Evolutionary conservation across 2,329 filamentous ascomycete species (phyloP).

Genomic region (Fusarium domesticum): DNA sequence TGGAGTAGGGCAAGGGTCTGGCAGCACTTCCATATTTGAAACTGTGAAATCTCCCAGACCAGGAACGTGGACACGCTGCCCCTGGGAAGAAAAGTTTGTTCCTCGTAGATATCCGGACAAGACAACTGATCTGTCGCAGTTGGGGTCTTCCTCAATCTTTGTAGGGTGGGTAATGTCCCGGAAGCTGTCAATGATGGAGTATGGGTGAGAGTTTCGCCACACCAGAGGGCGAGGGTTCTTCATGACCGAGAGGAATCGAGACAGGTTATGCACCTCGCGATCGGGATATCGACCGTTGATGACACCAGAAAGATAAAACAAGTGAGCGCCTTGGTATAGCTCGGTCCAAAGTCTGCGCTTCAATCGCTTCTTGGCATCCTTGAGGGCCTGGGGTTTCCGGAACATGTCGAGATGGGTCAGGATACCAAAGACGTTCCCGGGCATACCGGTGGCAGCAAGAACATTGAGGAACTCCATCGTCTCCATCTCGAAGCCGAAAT

Average conservation of each 20-base stretch:
- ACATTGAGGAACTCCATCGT: constrained; percentile 99
- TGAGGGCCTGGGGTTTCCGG: constrained; percentile 85
- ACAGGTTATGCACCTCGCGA: constrained; percentile 92
- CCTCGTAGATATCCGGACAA: constrained; percentile 92
- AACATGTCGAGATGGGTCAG: constrained; percentile 95
- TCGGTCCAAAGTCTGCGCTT: constrained; percentile 98
- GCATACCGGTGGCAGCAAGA: constrained; percentile 92
- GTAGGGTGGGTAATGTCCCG: constrained; percentile 93
- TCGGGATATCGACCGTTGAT: constrained; percentile 97
- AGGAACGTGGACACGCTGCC: constrained; percentile 86
- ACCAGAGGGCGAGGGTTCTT: constrained; percentile 96
- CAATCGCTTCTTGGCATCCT: constrained; percentile 90
- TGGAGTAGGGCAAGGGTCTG: constrained; percentile 93
- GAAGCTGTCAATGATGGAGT: constrained; percentile 89
- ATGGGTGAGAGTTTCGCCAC: constrained; percentile 95
- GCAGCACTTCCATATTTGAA: constrained; percentile 77
- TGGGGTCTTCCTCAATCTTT: constrained; percentile 80
- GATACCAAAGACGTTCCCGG: constrained; percentile 96
- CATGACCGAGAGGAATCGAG: constrained; percentile 95
- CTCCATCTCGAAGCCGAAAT: constrained; percentile 99
- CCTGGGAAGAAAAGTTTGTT: constrained; percentile 84
- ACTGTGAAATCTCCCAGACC: constrained; percentile 88
- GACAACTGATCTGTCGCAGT: constrained; percentile 86
- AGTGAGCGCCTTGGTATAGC: constrained; percentile 91
- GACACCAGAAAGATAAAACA: constrained; percentile 95